Percentiles rank a stretch among this genome's conserved stretches.
These are phyloP conservation scores for Melanomma pulvis-pyrius DNA, from an alignment of 495 filamentous ascomycete species.

Conservation along the genomic window DNA sequence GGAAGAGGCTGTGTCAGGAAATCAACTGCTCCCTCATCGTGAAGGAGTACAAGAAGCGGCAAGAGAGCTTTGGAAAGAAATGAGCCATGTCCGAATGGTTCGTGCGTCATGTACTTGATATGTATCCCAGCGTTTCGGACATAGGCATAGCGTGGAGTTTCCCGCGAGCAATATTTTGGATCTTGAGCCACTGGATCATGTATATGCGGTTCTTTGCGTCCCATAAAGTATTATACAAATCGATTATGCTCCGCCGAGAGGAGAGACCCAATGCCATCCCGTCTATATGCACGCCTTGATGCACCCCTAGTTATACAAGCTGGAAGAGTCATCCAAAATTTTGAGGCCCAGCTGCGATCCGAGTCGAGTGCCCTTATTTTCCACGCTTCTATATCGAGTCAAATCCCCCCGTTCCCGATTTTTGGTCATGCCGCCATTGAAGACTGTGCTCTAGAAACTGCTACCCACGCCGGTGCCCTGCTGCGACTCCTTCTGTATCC, in stretches of 20 bases:
- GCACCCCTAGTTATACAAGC: background rate
- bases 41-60: conserved; percentile 68
- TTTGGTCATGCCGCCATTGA: no score
- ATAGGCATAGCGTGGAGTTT: conserved; percentile 15
- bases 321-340: background rate
- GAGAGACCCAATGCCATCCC: background rate
- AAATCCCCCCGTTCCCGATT: background rate
- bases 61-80: conserved; percentile 56
- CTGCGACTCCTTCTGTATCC: conserved; percentile 65
- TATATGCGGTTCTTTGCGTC: background rate
- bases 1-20: conserved; percentile 84
- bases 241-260: background rate
- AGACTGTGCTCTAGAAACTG: background rate
- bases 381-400: no score
- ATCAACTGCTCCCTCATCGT: conserved; percentile 77
- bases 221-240: conserved; percentile 7
- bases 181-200: background rate
- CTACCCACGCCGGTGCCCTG: conserved; percentile 2
- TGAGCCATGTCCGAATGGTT: background rate
- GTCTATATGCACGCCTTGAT: background rate
- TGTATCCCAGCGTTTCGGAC: conserved; percentile 13
- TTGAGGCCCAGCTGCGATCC: background rate
- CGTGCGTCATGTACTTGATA: background rate
- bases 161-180: background rate
- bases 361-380: no score